Evolutionary conservation across 108 stramenopile species (phyloP).

Genomic region (Schizochytrium sp.): DNA sequence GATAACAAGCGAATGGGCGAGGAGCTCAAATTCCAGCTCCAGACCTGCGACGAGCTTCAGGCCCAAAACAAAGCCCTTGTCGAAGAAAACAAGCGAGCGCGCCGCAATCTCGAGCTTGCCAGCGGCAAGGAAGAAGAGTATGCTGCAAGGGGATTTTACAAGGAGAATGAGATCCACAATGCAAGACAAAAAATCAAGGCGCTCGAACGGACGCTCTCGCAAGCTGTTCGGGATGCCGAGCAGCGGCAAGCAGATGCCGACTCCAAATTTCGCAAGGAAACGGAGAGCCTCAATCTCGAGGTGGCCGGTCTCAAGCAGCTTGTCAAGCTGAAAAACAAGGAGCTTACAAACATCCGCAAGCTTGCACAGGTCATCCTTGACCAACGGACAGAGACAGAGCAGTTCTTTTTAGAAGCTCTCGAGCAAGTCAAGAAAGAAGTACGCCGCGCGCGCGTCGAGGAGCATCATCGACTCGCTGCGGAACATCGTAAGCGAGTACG

Average conservation of each 20-base stretch:
- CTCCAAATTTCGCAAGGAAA: conserved; percentile 22
- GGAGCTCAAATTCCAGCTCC: conserved; percentile 47
- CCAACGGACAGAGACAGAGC: conserved; percentile 53
- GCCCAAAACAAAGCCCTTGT: conserved; percentile 23
- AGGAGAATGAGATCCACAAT: conserved; percentile 25
- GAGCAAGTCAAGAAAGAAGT: conserved; percentile 37
- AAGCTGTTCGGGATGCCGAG: neutral
- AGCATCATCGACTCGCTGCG: neutral
- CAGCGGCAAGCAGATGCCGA: neutral
- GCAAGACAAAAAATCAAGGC: conserved; percentile 1
- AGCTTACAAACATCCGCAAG: conserved; percentile 42
- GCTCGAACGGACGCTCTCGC: conserved; percentile 1
- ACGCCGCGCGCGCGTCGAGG: neutral
- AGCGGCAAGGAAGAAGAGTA: conserved; percentile 45
- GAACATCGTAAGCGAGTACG: conserved; percentile 15
- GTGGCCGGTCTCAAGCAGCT: conserved; percentile 40
- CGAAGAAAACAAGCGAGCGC: conserved; percentile 15
- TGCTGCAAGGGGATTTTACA: conserved; percentile 20
- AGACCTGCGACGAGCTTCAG: conserved; percentile 38
- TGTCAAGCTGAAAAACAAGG: conserved; percentile 45
- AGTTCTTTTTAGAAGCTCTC: conserved; percentile 44
- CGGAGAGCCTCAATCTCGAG: conserved; percentile 43
- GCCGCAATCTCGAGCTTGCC: conserved; percentile 30
- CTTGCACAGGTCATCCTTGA: conserved; percentile 49
- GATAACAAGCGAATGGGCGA: conserved; percentile 47